Evolutionary conservation across 352 stramenopile genomes (phyloP), one percentile per base, ranked within the genome.

Genomic region (Elongisporangium senticosum): DNA sequence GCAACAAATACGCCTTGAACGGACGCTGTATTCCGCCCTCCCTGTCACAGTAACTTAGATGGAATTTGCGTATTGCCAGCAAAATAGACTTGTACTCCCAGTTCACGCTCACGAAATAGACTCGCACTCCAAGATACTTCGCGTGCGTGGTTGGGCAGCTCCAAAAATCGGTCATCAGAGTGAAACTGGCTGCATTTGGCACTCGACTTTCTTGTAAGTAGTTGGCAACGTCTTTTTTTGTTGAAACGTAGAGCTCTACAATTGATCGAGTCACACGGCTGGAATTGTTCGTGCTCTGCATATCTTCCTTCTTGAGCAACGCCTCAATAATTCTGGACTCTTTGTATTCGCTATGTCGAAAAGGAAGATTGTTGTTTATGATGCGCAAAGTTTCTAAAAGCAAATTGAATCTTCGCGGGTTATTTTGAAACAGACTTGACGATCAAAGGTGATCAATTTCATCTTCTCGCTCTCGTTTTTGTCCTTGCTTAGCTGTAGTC

Each of bases 31-130:
- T 63, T 2, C 63, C 66, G 8, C 54, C 39, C 6, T 62, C 49
- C 4, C 58, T 47, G 6, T 66, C 55, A 10, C 61, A 20, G 23
- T 51, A 67, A 0, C 40, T 53, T 17, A 49, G 33, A 22, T 60
- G 39, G 28, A 64, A 63, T 7, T 51, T 55, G 3, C 56, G 60
- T 49, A 58, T 62, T 10, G 53, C 61, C 2, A 68, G 51, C 6
- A 72, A 50, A 11, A 71, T 20, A 7, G 56, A 74, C 14, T 54
- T 61, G 22, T 61, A 64, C 13, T 59, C 49, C 8, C 49, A 69
- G 20, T 65, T 39, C 1, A 28, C 61, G 53, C 67, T 59, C 3
- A 75, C 39, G 13, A 69, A 55, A 48, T 69, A 69, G 8, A 72
- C 21, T 1, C 61, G 54, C 2, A 69, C 1, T 1, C 55, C 64